Percentiles rank a stretch among this genome's conserved stretches.
Conservation (phyloP, 1,284 basidiomycete genomes). For the Trichosporon coremiiforme region DNA sequence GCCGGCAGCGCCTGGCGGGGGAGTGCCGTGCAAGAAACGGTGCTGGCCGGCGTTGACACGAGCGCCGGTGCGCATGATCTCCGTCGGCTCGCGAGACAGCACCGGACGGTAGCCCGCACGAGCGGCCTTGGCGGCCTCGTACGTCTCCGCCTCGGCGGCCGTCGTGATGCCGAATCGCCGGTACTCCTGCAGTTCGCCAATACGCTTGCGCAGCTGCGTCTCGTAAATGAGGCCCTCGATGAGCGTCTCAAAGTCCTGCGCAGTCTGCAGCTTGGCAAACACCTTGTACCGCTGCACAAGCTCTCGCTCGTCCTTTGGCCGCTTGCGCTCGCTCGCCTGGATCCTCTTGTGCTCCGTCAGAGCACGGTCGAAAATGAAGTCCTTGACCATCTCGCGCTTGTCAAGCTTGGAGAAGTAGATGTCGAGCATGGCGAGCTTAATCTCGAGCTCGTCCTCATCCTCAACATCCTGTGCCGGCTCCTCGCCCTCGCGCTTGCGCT, state of each 20-base stretch:
- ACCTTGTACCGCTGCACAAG: slow-evolving; percentile 85
- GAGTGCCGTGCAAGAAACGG: slow-evolving; percentile 46
- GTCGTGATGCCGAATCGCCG: slow-evolving; percentile 79
- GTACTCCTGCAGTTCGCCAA: slow-evolving; percentile 85
- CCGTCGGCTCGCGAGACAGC: slow-evolving; percentile 42
- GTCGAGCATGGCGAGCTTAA: slow-evolving; percentile 65
- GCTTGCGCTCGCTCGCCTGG: slow-evolving; percentile 85
- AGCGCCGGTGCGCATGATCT: slow-evolving; percentile 45
- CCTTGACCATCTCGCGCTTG: slow-evolving; percentile 81
- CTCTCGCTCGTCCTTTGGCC: slow-evolving; percentile 88
- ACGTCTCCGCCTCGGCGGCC: slow-evolving; percentile 82
- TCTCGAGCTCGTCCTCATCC: slow-evolving; percentile 38
- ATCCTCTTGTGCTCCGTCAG: slow-evolving; percentile 94
- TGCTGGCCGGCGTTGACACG: slow-evolving; percentile 52
- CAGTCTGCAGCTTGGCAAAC: slow-evolving; percentile 88
- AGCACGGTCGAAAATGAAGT: slow-evolving; percentile 89
- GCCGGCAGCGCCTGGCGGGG: slow-evolving; percentile 28
- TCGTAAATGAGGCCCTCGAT: slow-evolving; percentile 88
- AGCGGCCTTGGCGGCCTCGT: slow-evolving; percentile 72
- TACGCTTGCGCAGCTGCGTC: slow-evolving; percentile 76
- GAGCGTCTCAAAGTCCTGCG: slow-evolving; percentile 87
- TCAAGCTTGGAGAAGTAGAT: slow-evolving; percentile 93
- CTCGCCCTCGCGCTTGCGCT: slow-evolving; percentile 68
- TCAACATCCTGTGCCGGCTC: slow-evolving; percentile 72
- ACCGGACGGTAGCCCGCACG: slow-evolving; percentile 48